Percentiles rank a stretch among this genome's conserved stretches.
Conservation (phyloP, 768 basidiomycete genomes). For the Phylloporus rhodoxanthus region DNA sequence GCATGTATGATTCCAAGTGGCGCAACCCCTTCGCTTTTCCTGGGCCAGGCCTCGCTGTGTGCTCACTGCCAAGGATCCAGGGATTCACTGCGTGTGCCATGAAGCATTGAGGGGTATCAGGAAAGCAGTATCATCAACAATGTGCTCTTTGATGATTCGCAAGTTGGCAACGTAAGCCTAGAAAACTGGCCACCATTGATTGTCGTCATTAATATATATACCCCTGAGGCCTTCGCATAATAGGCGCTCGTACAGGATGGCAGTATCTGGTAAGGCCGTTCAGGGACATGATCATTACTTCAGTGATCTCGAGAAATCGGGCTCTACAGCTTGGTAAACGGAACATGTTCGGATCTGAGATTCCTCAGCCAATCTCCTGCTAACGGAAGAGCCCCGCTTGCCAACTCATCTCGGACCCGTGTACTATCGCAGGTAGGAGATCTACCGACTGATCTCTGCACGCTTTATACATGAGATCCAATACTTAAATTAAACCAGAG, state of each 20-base stretch:
- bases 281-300: background rate
- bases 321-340: conserved; percentile 24
- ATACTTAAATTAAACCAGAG: conserved; percentile 1
- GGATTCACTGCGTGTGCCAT: too few species aligned
- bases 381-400: background rate
- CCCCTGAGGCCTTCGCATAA: background rate
- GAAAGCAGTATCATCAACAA: too few species aligned
- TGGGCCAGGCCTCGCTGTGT: background rate
- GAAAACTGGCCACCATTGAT: background rate
- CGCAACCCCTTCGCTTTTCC: background rate
- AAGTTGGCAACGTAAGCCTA: background rate
- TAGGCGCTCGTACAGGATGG: conserved; percentile 27
- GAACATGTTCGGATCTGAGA: conserved; percentile 3
- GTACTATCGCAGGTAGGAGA: background rate
- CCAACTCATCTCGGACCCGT: background rate
- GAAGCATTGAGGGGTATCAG: background rate
- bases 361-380: background rate
- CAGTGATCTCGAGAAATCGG: background rate
- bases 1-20: background rate
- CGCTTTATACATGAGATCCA: background rate
- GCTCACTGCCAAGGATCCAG: background rate
- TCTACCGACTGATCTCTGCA: background rate
- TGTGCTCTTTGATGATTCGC: background rate
- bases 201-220: background rate
- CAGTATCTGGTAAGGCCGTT: background rate